phyloP scores from a whole-genome alignment of 1,139 yeast species.

The Zhuliangozyma parablackwelliae region DNA sequence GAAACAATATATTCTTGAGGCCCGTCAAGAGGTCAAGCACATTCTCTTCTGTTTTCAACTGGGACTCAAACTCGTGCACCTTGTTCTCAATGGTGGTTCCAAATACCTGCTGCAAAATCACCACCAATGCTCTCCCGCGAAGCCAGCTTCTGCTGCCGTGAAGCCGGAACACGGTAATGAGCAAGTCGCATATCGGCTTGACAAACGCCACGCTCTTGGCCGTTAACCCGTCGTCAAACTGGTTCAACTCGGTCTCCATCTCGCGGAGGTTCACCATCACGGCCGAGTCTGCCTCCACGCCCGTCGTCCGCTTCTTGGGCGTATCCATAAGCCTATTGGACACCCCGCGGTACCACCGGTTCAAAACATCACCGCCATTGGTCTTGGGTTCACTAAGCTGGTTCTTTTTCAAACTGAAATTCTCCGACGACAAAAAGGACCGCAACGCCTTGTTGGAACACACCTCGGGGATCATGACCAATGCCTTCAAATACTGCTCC shows the following conservation, averaged over 20 bases:
- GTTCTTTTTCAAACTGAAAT: conserved; percentile 42
- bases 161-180: conserved; percentile 66
- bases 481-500: conserved; percentile 55
- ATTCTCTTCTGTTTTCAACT: conserved; percentile 42
- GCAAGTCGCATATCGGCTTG: conserved; percentile 76
- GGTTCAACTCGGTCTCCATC: conserved; percentile 40
- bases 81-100: conserved; percentile 87
- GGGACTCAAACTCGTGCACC: conserved; percentile 36
- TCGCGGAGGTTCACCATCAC: conserved; percentile 31
- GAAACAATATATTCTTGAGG: conserved; percentile 57
- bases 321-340: conserved; percentile 19
- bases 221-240: conserved; percentile 27
- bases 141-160: conserved; percentile 70
- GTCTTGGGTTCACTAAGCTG: conserved; percentile 22
- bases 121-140: conserved; percentile 77
- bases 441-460: conserved; percentile 73
- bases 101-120: conserved; percentile 76
- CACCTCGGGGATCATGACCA: conserved; percentile 60
- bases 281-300: neutral
- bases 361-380: conserved; percentile 30
- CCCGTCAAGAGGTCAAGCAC: conserved; percentile 41
- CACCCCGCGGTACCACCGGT: conserved; percentile 40
- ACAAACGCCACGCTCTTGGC: conserved; percentile 43
- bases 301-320: conserved; percentile 2
- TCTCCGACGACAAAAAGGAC: conserved; percentile 71